Evolutionary conservation across 2,329 filamentous ascomycete genomes (phyloP), one percentile per base, ranked within the genome.

Genomic region (Penicillium expansum): DNA sequence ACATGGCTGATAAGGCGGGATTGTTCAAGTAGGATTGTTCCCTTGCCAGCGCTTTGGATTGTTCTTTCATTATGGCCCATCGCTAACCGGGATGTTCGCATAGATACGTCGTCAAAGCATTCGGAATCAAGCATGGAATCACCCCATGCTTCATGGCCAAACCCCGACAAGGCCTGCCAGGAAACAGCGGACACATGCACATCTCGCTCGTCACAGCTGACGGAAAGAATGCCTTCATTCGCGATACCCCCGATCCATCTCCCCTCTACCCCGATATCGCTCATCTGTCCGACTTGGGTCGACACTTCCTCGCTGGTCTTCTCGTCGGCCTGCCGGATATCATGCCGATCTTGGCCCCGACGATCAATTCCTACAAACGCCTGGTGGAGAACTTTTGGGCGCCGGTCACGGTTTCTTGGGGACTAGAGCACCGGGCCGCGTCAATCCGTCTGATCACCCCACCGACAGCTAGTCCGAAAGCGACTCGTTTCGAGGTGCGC

Each of bases 341-440:
- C 64, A 99, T 99, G 94, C 94, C 94, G 0, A 81, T 97, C 57
- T 81, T 99, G 13, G 94, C 93, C 0, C 94, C 94, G 0, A 99
- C 91, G 1, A 85, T 99, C 70, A 99, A 99, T 82, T 96, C 91
- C 60, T 99, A 99, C 82, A 99, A 99, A 78, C 88, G 94, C 4
- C 83, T 99, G 0, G 94, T 99, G 2, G 94, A 99, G 79, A 97
- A 97, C 77, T 97, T 97, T 77, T 99, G 94, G 94, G 94, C 94
- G 0, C 94, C 94, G 0, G 94, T 99, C 6, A 97, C 93, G 0
- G 94, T 97, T 0, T 96, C 91, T 0, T 99, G 94, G 94, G 94
- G 94, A 0, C 79, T 97, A 5, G 94, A 97, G 76, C 93, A 99
- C 73, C 90, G 94, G 59, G 92, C 92, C 5, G 93, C 94, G 0